These are phyloP conservation scores for Sechiopsis laciniata DNA, from an alignment of 306 rosid genomes.

Conservation along the genomic window DNA sequence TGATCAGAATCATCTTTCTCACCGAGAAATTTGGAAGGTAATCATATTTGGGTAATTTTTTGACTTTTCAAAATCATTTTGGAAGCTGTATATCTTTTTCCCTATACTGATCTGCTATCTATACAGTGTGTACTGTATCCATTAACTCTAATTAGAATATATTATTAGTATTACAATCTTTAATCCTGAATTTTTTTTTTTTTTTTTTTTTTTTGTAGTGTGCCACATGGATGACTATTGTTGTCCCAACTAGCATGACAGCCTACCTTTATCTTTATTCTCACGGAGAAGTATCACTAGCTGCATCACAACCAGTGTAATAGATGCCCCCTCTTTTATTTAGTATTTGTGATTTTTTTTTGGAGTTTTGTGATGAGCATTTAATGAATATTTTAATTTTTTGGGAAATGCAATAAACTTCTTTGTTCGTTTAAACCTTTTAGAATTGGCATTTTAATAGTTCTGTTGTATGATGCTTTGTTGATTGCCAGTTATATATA, in stretches of 20 bases:
- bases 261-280: slow-evolving; percentile 94
- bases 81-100: neutral
- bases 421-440: slow-evolving; percentile 14
- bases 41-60: slow-evolving; percentile 19
- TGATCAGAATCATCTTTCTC: slow-evolving; percentile 80
- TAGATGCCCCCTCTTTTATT: slow-evolving; percentile 74
- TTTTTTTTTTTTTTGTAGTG: slow-evolving; percentile 49
- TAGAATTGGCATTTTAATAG: neutral
- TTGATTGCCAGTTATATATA: neutral
- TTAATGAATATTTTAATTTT: slow-evolving; percentile 8
- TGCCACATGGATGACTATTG: slow-evolving; percentile 94
- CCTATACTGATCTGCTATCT: neutral
- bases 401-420: neutral
- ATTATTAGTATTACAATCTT: neutral
- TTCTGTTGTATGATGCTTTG: neutral
- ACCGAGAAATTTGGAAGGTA: slow-evolving; percentile 97
- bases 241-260: slow-evolving; percentile 95
- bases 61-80: neutral
- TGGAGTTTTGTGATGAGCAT: neutral
- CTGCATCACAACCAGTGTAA: slow-evolving; percentile 99
- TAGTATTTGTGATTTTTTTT: no score
- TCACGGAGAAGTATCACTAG: slow-evolving; percentile 88
- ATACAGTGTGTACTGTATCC: neutral
- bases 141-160: neutral
- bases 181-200: neutral